Evolutionary conservation across 2,329 filamentous ascomycete genomes (phyloP).

Genomic region (Microsporum audouinii): DNA sequence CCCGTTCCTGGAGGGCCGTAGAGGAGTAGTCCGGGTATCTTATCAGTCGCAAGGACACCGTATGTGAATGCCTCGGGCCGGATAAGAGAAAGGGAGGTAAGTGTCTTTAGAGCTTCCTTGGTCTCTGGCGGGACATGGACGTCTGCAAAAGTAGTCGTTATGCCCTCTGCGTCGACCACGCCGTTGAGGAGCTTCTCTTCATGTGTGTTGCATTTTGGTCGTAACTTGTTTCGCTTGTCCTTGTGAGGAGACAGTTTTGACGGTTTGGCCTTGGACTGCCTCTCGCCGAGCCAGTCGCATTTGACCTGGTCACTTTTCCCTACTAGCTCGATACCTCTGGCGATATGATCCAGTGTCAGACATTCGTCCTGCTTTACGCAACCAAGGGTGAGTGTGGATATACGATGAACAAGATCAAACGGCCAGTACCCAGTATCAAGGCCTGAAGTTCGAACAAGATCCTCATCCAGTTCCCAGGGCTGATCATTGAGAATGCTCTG

Average conservation of each 20-base stretch:
- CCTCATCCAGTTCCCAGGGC: constrained; percentile 23
- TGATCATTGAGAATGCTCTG: constrained; percentile 22
- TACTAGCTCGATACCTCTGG: constrained; percentile 27
- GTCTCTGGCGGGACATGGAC: constrained; percentile 74
- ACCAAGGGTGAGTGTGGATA: constrained; percentile 45
- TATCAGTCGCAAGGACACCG: constrained; percentile 79
- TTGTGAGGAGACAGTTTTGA: constrained; percentile 27
- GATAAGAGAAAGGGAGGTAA: constrained; percentile 76
- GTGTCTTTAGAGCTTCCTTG: constrained; percentile 73
- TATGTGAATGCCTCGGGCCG: constrained; percentile 94
- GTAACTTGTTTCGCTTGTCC: constrained; percentile 39
- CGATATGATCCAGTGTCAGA: constrained; percentile 30
- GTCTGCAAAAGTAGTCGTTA: constrained; percentile 77
- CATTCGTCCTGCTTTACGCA: constrained; percentile 32
- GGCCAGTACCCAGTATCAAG: constrained; percentile 46
- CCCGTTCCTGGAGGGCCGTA: constrained; percentile 74
- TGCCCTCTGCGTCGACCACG: constrained; percentile 67
- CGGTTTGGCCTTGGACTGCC: constrained; percentile 22
- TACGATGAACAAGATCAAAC: constrained; percentile 50
- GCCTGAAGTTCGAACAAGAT: constrained; percentile 24
- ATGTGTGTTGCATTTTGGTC: constrained; percentile 55
- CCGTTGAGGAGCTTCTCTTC: constrained; percentile 74
- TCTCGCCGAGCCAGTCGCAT: constrained; percentile 27
- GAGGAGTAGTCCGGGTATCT: constrained; percentile 76
- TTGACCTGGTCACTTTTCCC: constrained; percentile 33